These are phyloP conservation scores for Iris pallida DNA, from an alignment of 116 monocot species.

Conservation along the genomic window DNA sequence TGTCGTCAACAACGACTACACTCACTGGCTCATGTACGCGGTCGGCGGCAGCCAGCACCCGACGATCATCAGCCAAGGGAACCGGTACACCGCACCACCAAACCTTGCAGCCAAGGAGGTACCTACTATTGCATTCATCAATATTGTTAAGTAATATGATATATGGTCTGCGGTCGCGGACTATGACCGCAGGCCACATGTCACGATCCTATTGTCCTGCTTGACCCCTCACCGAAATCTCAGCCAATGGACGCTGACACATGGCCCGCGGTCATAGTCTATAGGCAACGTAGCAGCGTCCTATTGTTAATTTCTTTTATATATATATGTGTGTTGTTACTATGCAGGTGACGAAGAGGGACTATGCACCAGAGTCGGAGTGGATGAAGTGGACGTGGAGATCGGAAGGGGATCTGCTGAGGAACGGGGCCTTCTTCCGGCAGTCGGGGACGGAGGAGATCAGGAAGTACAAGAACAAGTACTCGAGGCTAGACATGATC, in stretches of 20 bases:
- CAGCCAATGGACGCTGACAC: too few species aligned
- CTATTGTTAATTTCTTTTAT: too few species aligned
- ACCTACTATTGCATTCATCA: too few species aligned
- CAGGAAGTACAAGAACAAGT: background rate
- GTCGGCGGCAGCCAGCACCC: conserved; percentile 42
- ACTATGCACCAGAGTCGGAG: conserved; percentile 13
- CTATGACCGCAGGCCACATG: too few species aligned
- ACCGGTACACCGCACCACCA: conserved; percentile 45
- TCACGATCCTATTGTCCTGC: too few species aligned
- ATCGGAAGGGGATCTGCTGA: conserved; percentile 36
- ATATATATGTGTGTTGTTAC: too few species aligned
- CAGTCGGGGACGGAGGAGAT: conserved; percentile 14
- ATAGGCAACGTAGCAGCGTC: too few species aligned
- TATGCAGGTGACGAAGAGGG: background rate
- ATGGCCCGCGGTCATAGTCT: too few species aligned
- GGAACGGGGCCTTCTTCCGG: conserved; percentile 44
- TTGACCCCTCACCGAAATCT: too few species aligned
- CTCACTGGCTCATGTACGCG: conserved; percentile 47
- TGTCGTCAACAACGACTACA: conserved; percentile 45
- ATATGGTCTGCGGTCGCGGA: too few species aligned
- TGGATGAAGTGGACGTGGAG: conserved; percentile 48
- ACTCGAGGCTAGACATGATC: conserved; percentile 15
- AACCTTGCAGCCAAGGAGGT: conserved; percentile 24
- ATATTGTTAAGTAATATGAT: too few species aligned
- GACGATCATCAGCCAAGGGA: conserved; percentile 64